Percentiles rank a stretch among this genome's conserved stretches.
Evolutionary conservation across 2,329 filamentous ascomycete genomes (phyloP).

Genomic region (Sporothrix globosa): DNA sequence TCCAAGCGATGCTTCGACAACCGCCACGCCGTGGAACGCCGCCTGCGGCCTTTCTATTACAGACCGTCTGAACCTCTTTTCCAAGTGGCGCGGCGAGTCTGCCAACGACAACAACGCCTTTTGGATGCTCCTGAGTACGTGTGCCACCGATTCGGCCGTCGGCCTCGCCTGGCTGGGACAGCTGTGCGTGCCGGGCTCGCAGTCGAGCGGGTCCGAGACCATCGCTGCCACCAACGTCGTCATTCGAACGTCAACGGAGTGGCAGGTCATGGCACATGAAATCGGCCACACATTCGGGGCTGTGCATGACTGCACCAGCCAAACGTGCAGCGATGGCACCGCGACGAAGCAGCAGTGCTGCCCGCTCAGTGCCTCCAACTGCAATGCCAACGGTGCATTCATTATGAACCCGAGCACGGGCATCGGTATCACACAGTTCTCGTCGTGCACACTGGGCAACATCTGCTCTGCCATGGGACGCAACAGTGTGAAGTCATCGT

Average conservation of each 20-base stretch:
- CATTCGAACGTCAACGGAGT: conserved; percentile 78
- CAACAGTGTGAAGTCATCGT: conserved; percentile 73
- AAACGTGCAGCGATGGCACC: conserved; percentile 67
- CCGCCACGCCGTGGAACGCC: conserved; percentile 80
- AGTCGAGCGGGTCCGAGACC: conserved; percentile 63
- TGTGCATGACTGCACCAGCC: conserved; percentile 82
- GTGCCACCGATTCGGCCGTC: conserved; percentile 80
- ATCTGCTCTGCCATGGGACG: conserved; percentile 84
- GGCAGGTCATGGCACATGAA: conserved; percentile 96
- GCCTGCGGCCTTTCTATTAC: conserved; percentile 72
- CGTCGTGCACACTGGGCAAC: conserved; percentile 86
- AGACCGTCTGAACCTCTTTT: conserved; percentile 83
- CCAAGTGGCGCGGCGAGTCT: conserved; percentile 78
- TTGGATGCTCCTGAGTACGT: conserved; percentile 86
- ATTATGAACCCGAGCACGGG: conserved; percentile 96
- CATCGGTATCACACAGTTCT: conserved; percentile 75
- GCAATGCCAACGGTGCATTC: conserved; percentile 75
- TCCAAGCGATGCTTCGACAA: conserved; percentile 64
- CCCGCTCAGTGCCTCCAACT: conserved; percentile 67
- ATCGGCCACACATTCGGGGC: conserved; percentile 93
- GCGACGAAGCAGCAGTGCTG: conserved; percentile 68
- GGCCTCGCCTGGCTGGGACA: conserved; percentile 93
- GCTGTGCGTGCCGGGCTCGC: conserved; percentile 68
- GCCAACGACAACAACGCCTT: conserved; percentile 78
- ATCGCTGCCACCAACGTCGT: conserved; percentile 90